Percentiles rank a stretch among this genome's conserved stretches.
Evolutionary conservation across 2,329 filamentous ascomycete genomes (phyloP).

Genomic region (Tolypocladium tropicale): DNA sequence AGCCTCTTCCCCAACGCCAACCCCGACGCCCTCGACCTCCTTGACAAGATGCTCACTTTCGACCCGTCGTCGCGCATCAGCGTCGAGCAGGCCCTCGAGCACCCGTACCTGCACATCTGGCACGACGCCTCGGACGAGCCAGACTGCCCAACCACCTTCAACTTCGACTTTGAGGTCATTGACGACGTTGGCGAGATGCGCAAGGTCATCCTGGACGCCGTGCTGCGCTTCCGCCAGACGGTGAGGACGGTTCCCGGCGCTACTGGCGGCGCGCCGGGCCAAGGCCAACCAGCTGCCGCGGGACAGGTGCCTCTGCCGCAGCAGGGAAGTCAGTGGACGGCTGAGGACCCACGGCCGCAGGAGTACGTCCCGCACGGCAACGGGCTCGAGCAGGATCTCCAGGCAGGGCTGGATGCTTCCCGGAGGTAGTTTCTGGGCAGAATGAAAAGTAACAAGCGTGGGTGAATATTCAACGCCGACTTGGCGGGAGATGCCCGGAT

Average conservation of each 20-base stretch:
- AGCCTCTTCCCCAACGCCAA: constrained; percentile 89
- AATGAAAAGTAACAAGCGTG: background rate
- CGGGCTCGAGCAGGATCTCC: constrained; percentile 49
- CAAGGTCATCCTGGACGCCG: constrained; percentile 94
- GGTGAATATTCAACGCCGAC: background rate
- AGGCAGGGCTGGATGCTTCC: constrained; percentile 30
- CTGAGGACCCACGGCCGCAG: constrained; percentile 50
- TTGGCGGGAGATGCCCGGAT: background rate
- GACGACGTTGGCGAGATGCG: constrained; percentile 94
- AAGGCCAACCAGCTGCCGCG: constrained; percentile 24
- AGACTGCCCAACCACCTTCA: constrained; percentile 84
- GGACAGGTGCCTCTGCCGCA: constrained; percentile 43
- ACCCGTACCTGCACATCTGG: constrained; percentile 96
- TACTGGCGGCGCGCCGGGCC: constrained; percentile 18
- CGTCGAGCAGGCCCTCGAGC: constrained; percentile 90
- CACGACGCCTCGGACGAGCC: constrained; percentile 96
- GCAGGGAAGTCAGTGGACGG: constrained; percentile 42
- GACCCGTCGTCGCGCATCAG: constrained; percentile 89
- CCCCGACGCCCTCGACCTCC: constrained; percentile 85
- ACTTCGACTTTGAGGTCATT: constrained; percentile 97
- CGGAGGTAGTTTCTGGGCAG: constrained; percentile 11
- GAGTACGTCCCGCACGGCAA: constrained; percentile 40
- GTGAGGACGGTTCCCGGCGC: constrained; percentile 41
- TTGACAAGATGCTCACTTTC: constrained; percentile 96
- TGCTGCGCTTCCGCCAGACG: constrained; percentile 66